Percentiles rank a stretch among this genome's conserved stretches.
phyloP scores from a whole-genome alignment of 306 rosid genomes.

The Hippophae rhamnoides region DNA sequence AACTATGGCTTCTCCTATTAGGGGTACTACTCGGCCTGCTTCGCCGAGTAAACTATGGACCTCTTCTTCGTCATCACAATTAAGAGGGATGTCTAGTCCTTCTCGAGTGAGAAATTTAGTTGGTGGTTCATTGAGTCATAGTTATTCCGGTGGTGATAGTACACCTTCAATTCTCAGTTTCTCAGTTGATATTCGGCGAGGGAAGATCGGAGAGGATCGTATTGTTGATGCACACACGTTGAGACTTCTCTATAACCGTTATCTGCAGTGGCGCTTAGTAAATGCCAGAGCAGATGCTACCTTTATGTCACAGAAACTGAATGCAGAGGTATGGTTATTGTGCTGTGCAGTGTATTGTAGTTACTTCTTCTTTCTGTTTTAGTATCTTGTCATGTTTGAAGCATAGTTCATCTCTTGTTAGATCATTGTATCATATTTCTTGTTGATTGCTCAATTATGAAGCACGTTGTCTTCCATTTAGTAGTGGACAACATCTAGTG shows the following conservation, averaged over 20 bases:
- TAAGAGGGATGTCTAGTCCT: constrained; percentile 74
- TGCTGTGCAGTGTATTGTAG: constrained; percentile 2
- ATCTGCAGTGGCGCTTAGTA: constrained; percentile 91
- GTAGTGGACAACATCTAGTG: too few species aligned
- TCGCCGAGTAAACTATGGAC: constrained; percentile 85
- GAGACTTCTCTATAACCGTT: constrained; percentile 85
- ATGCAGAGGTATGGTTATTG: constrained; percentile 68
- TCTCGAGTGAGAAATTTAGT: constrained; percentile 60
- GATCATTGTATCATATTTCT: neutral
- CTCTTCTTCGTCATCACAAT: constrained; percentile 50
- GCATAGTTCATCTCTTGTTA: neutral
- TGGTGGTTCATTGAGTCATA: constrained; percentile 43
- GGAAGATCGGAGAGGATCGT: constrained; percentile 92
- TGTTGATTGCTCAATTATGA: neutral
- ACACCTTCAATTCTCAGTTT: constrained; percentile 87
- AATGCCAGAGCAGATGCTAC: constrained; percentile 96
- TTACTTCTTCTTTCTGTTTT: constrained; percentile 2
- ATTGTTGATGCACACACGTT: constrained; percentile 82
- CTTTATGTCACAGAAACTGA: constrained; percentile 68
- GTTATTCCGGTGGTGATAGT: constrained; percentile 10
- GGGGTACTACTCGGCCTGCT: constrained; percentile 65
- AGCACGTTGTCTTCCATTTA: too few species aligned
- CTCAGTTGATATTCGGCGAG: constrained; percentile 82
- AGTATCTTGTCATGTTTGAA: neutral
- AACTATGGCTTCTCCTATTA: constrained; percentile 63